A percentile compares a stretch with the other conserved stretches of the same genome.
phyloP scores from a whole-genome alignment of 495 filamentous ascomycete genomes.

The Penicillium coffeae region DNA sequence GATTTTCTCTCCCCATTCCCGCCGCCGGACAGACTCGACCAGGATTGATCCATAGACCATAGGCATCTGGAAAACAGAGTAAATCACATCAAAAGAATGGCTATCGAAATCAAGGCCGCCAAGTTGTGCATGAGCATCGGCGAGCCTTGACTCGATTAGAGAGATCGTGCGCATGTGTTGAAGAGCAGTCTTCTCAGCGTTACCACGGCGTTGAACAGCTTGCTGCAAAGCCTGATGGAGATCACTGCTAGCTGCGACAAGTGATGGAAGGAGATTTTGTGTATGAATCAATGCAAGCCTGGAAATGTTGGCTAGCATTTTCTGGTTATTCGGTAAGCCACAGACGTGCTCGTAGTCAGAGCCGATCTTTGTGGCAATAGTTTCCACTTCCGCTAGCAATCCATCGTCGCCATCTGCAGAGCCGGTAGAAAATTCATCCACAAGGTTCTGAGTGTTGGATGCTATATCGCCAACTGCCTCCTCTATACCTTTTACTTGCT shows the following conservation, averaged over 20 bases:
- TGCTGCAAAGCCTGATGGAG: conserved; percentile 69
- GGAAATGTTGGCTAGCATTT: conserved; percentile 74
- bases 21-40: conserved; percentile 77
- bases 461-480: conserved; percentile 49
- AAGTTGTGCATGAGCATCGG: conserved; percentile 66
- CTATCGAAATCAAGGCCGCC: conserved; percentile 64
- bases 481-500: conserved; percentile 49
- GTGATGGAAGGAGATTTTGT: conserved; percentile 77
- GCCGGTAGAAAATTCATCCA: conserved; percentile 29
- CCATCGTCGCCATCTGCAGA: conserved; percentile 45
- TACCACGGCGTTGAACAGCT: conserved; percentile 60
- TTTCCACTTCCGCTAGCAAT: conserved; percentile 80
- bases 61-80: conserved; percentile 73
- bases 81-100: conserved; percentile 71
- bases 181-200: conserved; percentile 54
- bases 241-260: conserved; percentile 66
- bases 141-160: conserved; percentile 66
- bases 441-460: conserved; percentile 51
- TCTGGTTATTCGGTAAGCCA: conserved; percentile 60
- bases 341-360: conserved; percentile 82
- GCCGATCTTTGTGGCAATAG: conserved; percentile 76
- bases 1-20: conserved; percentile 89
- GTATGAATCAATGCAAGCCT: conserved; percentile 85
- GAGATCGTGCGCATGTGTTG: conserved; percentile 78
- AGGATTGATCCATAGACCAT: conserved; percentile 84